Evolutionary conservation across 2,329 filamentous ascomycete genomes (phyloP).

Genomic region (Penicillium decumbens): DNA sequence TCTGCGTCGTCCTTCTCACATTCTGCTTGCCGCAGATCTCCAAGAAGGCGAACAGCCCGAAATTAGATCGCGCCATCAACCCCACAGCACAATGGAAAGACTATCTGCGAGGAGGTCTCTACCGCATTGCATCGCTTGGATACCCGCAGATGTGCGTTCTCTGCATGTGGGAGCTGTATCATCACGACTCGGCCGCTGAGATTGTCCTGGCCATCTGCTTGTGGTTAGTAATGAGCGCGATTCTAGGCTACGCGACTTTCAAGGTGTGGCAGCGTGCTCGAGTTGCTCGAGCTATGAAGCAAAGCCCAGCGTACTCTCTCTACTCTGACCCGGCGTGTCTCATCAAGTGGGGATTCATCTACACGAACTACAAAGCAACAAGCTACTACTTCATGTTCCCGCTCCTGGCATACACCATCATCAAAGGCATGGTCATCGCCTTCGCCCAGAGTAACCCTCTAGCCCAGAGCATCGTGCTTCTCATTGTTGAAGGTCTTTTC

Average conservation of each 20-base stretch:
- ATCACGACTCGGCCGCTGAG: slow-evolving; percentile 76
- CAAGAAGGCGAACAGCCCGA: slow-evolving; percentile 68
- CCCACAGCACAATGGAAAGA: slow-evolving; percentile 92
- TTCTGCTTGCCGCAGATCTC: slow-evolving; percentile 67
- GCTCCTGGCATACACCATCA: slow-evolving; percentile 66
- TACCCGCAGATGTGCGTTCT: slow-evolving; percentile 88
- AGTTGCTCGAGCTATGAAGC: slow-evolving; percentile 81
- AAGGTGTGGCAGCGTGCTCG: slow-evolving; percentile 88
- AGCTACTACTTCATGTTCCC: slow-evolving; percentile 93
- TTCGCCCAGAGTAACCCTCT: slow-evolving; percentile 66
- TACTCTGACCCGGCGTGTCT: slow-evolving; percentile 88
- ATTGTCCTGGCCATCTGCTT: slow-evolving; percentile 85
- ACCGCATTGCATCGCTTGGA: slow-evolving; percentile 81
- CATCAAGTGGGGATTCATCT: slow-evolving; percentile 97
- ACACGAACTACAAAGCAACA: slow-evolving; percentile 91
- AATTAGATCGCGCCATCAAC: slow-evolving; percentile 62
- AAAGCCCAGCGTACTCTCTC: slow-evolving; percentile 92
- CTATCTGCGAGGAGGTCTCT: slow-evolving; percentile 87
- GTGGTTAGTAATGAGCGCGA: slow-evolving; percentile 70
- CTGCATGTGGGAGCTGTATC: slow-evolving; percentile 88
- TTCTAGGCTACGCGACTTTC: slow-evolving; percentile 76
- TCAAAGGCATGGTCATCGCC: slow-evolving; percentile 84
- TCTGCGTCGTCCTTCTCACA: slow-evolving; percentile 71
- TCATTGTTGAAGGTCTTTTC: slow-evolving; percentile 74
- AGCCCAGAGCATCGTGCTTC: slow-evolving; percentile 75